A percentile compares a stretch with the other conserved stretches of the same genome.
These are phyloP conservation scores for Botrytis pseudocinerea DNA, from an alignment of 2,329 filamentous ascomycete species.

Conservation along the genomic window DNA sequence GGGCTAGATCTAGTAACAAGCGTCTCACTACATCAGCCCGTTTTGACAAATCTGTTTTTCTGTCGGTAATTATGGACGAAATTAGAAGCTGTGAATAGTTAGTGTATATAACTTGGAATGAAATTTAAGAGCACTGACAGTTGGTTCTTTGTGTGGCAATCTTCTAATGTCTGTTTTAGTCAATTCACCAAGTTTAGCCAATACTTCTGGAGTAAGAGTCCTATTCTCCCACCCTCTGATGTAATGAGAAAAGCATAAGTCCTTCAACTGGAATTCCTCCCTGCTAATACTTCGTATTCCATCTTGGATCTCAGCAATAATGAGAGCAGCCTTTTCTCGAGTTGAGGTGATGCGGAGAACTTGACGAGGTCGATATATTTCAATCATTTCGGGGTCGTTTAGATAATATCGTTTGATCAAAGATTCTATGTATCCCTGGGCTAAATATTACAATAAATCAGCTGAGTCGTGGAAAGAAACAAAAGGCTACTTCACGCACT, in stretches of 20 bases:
- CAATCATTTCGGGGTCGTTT: conserved; percentile 34
- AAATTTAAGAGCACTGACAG: conserved; percentile 25
- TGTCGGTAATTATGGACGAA: conserved; percentile 26
- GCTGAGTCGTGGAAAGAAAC: neutral
- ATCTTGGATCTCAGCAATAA: conserved; percentile 33
- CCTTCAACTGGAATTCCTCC: conserved; percentile 27
- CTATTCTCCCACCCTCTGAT: conserved; percentile 22
- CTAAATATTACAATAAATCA: conserved; percentile 26
- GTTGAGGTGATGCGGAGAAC: conserved; percentile 38
- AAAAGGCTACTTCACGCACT: conserved; percentile 30
- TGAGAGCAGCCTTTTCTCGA: conserved; percentile 30
- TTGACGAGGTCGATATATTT: conserved; percentile 34
- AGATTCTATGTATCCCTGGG: conserved; percentile 30
- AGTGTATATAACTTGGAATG: conserved; percentile 13
- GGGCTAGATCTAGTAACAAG: conserved; percentile 32
- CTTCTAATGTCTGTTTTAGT: conserved; percentile 36
- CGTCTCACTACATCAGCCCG: conserved; percentile 33
- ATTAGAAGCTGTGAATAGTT: conserved; percentile 25
- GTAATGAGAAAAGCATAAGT: conserved; percentile 27
- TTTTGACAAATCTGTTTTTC: conserved; percentile 24
- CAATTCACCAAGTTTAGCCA: conserved; percentile 33
- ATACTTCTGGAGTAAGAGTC: conserved; percentile 25
- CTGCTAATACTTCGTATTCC: conserved; percentile 30
- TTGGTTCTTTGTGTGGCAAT: conserved; percentile 11
- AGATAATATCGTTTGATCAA: conserved; percentile 33